A percentile compares a stretch with the other conserved stretches of the same genome.
phyloP scores from a whole-genome alignment of 202 grass and related monocot genomes.

The Digitaria exilis region DNA sequence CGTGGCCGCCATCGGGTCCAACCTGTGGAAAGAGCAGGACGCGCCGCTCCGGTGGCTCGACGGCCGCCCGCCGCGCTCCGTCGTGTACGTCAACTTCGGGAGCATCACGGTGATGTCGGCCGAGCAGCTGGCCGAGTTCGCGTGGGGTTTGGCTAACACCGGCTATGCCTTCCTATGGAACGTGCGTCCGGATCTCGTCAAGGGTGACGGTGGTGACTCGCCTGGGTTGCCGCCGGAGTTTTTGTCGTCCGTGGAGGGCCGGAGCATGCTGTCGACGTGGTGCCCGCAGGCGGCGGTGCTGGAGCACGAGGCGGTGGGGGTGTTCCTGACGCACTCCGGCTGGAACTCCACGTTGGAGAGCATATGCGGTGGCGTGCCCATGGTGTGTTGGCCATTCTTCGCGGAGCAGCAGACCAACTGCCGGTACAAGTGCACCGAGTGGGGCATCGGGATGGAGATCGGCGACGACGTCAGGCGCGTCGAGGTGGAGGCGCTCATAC shows the following conservation, averaged over 20 bases:
- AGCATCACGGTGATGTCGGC: conserved; percentile 66
- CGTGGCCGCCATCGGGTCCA: conserved; percentile 27
- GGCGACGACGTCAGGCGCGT: background rate
- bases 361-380: conserved; percentile 46
- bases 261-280: conserved; percentile 40
- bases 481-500: conserved; percentile 17
- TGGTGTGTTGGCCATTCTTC: conserved; percentile 76
- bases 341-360: conserved; percentile 23
- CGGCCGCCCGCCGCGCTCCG: conserved; percentile 38
- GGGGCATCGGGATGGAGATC: conserved; percentile 55
- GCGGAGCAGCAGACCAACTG: conserved; percentile 74
- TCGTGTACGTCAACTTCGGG: conserved; percentile 86
- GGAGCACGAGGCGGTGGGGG: conserved; percentile 38
- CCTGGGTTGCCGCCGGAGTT: conserved; percentile 38
- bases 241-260: background rate
- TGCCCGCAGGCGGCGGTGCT: conserved; percentile 47
- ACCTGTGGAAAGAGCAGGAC: conserved; percentile 51
- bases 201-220: background rate
- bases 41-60: conserved; percentile 62
- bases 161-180: conserved; percentile 52
- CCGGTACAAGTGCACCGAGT: conserved; percentile 50
- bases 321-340: conserved; percentile 60
- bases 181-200: conserved; percentile 52
- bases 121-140: conserved; percentile 59
- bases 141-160: conserved; percentile 61